phyloP scores from a whole-genome alignment of 2,329 filamentous ascomycete species.

The Karstenula rhodostoma region DNA sequence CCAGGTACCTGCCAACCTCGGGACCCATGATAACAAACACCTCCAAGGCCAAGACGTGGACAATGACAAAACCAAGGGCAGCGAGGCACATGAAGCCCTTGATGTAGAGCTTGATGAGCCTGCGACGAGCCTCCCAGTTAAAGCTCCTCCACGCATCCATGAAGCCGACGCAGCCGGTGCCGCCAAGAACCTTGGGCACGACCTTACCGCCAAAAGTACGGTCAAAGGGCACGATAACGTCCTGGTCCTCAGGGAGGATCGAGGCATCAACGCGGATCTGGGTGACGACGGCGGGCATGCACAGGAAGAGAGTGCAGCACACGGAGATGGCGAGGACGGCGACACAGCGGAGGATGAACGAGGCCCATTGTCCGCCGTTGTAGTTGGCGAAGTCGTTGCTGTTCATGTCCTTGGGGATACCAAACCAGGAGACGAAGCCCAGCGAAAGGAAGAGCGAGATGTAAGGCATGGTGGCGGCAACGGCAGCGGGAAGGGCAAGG shows the following conservation, averaged over 20 bases:
- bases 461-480: slow-evolving; percentile 67
- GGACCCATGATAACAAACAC: slow-evolving; percentile 58
- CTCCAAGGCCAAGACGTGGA: slow-evolving; percentile 62
- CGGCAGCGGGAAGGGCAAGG: slow-evolving; percentile 71
- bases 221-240: slow-evolving; percentile 90
- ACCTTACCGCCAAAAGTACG: slow-evolving; percentile 82
- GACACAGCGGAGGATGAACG: slow-evolving; percentile 53
- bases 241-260: slow-evolving; percentile 79
- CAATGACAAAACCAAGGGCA: slow-evolving; percentile 58
- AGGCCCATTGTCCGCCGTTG: slow-evolving; percentile 43
- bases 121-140: slow-evolving; percentile 73
- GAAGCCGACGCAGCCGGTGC: slow-evolving; percentile 74
- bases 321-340: slow-evolving; percentile 49
- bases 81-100: slow-evolving; percentile 67
- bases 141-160: slow-evolving; percentile 83
- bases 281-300: slow-evolving; percentile 81
- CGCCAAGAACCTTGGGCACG: slow-evolving; percentile 76
- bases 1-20: slow-evolving; percentile 31
- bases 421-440: slow-evolving; percentile 47
- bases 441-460: slow-evolving; percentile 61
- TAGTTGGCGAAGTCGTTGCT: slow-evolving; percentile 43
- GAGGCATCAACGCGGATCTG: slow-evolving; percentile 87
- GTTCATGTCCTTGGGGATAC: slow-evolving; percentile 43
- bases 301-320: slow-evolving; percentile 68
- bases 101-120: slow-evolving; percentile 76